phyloP scores from a whole-genome alignment of 1,139 yeast genomes.

The Pichia sp. region DNA sequence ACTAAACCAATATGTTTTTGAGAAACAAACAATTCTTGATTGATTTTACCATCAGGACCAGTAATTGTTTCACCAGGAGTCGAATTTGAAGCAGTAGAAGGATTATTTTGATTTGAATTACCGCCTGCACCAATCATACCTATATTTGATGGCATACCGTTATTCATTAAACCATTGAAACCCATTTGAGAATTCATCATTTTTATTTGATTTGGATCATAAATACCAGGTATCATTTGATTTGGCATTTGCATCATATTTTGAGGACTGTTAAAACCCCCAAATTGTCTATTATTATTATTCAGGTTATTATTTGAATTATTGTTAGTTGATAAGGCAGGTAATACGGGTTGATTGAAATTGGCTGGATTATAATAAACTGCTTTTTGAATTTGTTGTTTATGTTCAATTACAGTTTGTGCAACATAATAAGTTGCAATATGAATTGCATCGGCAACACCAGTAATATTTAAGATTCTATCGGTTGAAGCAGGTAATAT shows the following conservation, averaged over 20 bases:
- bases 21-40: conserved; percentile 71
- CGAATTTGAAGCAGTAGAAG: conserved; percentile 14
- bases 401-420: conserved; percentile 58
- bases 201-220: conserved; percentile 13
- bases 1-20: conserved; percentile 76
- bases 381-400: conserved; percentile 45
- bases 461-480: conserved; percentile 62
- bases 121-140: neutral
- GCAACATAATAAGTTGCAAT: conserved; percentile 75
- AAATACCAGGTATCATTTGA: conserved; percentile 26
- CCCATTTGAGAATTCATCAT: conserved; percentile 2
- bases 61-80: conserved; percentile 19
- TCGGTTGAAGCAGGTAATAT: conserved; percentile 78
- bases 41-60: conserved; percentile 40
- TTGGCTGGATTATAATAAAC: conserved; percentile 64
- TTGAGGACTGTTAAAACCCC: conserved; percentile 5
- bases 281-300: conserved; percentile 3
- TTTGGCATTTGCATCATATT: conserved; percentile 23
- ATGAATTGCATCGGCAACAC: conserved; percentile 84
- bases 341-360: conserved; percentile 22
- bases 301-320: conserved; percentile 1
- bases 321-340: conserved; percentile 9
- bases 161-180: conserved; percentile 7
- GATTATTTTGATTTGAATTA: conserved; percentile 3
- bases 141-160: neutral